These are phyloP conservation scores for Calonectria honghensis DNA, from an alignment of 2,329 filamentous ascomycete species.

Conservation along the genomic window DNA sequence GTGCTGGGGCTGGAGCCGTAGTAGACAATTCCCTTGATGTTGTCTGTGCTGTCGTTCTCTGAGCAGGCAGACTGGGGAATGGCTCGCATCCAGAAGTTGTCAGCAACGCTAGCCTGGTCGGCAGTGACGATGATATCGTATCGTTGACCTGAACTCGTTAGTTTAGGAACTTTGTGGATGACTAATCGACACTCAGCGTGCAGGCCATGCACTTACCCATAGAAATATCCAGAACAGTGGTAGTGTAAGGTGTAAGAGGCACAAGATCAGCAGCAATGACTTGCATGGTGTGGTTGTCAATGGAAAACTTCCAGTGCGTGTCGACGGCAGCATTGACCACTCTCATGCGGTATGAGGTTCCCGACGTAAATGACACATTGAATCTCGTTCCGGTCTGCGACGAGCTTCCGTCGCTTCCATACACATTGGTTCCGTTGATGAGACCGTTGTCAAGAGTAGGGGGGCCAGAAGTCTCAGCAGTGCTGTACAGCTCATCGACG, in stretches of 20 bases:
- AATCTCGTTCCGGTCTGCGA: constrained; percentile 57
- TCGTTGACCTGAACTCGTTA: constrained; percentile 63
- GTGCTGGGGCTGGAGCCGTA: constrained; percentile 57
- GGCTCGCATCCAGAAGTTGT: constrained; percentile 70
- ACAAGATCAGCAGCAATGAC: constrained; percentile 75
- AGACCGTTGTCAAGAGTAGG: constrained; percentile 66
- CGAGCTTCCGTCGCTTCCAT: constrained; percentile 50
- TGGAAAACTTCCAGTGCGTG: constrained; percentile 66
- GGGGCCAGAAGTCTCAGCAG: constrained; percentile 52
- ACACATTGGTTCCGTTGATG: constrained; percentile 65
- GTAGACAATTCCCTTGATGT: constrained; percentile 70
- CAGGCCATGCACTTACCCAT: constrained; percentile 18
- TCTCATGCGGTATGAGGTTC: constrained; percentile 66
- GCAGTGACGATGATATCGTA: constrained; percentile 69
- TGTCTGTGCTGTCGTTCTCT: constrained; percentile 61
- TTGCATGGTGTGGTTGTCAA: constrained; percentile 73
- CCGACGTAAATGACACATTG: constrained; percentile 61
- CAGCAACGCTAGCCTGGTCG: constrained; percentile 57
- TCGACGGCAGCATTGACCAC: constrained; percentile 68
- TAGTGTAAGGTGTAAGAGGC: constrained; percentile 72
- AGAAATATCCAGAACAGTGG: constrained; percentile 57
- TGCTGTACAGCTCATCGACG: constrained; percentile 59
- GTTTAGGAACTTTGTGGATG: neutral
- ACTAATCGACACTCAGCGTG: no score
- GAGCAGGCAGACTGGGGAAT: constrained; percentile 66